Evolutionary conservation across 1,139 yeast genomes (phyloP), one percentile per base, ranked within the genome.

Genomic region (Debaryomycetaceae sp.): DNA sequence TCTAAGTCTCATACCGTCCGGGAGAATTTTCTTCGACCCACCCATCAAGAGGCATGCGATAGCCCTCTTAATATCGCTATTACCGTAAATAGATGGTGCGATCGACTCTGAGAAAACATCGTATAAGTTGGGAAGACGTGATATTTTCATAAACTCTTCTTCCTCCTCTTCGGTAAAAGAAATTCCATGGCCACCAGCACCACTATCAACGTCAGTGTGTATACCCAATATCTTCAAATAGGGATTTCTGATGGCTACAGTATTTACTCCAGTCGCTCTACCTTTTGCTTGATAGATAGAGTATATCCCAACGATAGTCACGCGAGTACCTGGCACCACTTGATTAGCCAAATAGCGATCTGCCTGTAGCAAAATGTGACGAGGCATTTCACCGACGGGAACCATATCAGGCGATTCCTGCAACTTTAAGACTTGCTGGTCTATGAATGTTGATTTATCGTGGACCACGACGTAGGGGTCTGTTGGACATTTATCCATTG

Each of bases 331-430:
- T 0, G 99, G 99, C 33, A 91, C 87, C 30, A 93, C 93, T 52
- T 80, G 83, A 68, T 93, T 93, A 24, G 97, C 86, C 63, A 93
- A 72, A 54, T 88, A 87, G 52, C 99, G 78, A 62, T 95, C 99
- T 20, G 91, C 88, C 42, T 95, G 88, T 54, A 95, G 74, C 49
- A 89, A 65, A 42, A 95, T 86, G 58, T 93, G 96, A 55, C 99
- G 81, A 11, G 99, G 99, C 91, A 93, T 86, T 70, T 93, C 99
- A 51, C 99, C 99, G 20, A 93, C 96, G 2, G 99, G 99, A 1
- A 93, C 98, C 85, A 88, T 87, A 63, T 93, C 99, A 11, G 99
- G 98, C 13, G 95, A 78, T 62, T 93, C 99, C 63, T 93, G 99
- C 44, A 95, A 75, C 62, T 95, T 95, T 58, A 95, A 76, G 24